Base-by-base conservation (phyloP, 2,329 filamentous ascomycete species). In the Penicillium vulpinum region DNA sequence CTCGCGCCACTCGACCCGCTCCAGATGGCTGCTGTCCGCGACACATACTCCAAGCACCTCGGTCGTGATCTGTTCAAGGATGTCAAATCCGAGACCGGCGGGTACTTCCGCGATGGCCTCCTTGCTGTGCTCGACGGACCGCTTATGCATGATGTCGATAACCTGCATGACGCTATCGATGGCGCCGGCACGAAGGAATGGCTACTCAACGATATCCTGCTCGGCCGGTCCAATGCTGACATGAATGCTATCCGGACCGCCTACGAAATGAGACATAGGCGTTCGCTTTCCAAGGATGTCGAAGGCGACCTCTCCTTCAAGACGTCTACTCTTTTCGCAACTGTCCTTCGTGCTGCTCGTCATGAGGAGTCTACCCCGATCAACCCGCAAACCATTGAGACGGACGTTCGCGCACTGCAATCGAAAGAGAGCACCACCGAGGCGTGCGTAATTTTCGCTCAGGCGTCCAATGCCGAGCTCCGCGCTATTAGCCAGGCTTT, bases 161-260 rank as follows among this genome's bases (percentile, higher is more conserved):
- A 85, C 51, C 77, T 94, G 9, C 81, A 87, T 67, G 81, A 88
- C 2, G 88, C 91, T 1, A 86, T 96, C 78, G 81, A 86, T 47
- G 92, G 93, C 0, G 72, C 85, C 0, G 94, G 94, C 8, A 97
- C 93, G 0, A 96, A 96, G 67, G 93, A 97, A 70, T 79, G 80
- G 53, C 81, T 94, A 1, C 81, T 99, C 48, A 94, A 96, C 71
- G 93, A 97, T 65, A 83, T 96, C 6, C 81, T 97, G 2, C 83
- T 97, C 4, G 83, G 87, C 9, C 85, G 93, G 35, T 89, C 87
- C 35, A 97, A 97, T 68, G 91, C 92, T 33, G 93, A 97, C 67
- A 80, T 99, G 38, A 83, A 85, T 52, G 91, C 90, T 38, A 97
- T 99, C 80, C 96, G 95, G 77, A 75, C 80, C 45, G 83, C 86